A percentile compares a stretch with the other conserved stretches of the same genome.
These are phyloP conservation scores for Metschnikowia cubensis DNA, from an alignment of 805 yeast genomes.

Conservation along the genomic window DNA sequence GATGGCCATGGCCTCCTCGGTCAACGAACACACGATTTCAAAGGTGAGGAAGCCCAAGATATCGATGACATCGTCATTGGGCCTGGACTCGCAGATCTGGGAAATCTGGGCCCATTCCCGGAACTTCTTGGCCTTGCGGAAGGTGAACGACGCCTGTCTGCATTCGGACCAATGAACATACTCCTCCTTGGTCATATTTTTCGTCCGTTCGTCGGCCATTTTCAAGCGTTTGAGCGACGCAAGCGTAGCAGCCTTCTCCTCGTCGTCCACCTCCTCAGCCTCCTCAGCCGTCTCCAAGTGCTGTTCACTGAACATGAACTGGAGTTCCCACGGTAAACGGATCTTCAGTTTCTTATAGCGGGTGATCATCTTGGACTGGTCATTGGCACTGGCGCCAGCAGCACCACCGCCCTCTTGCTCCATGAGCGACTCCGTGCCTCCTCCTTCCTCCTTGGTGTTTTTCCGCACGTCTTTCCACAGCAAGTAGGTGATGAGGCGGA, in stretches of 20 bases:
- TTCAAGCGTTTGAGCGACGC: conserved; percentile 87
- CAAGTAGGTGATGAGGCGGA: conserved; percentile 81
- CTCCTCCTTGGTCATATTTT: conserved; percentile 91
- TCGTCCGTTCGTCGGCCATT: conserved; percentile 91
- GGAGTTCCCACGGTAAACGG: conserved; percentile 91
- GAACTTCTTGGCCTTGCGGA: conserved; percentile 88
- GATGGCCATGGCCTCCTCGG: conserved; percentile 84
- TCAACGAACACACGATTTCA: conserved; percentile 91
- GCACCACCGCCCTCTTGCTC: conserved; percentile 45
- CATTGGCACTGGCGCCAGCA: conserved; percentile 31
- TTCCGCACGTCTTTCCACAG: conserved; percentile 98
- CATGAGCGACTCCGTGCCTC: conserved; percentile 47
- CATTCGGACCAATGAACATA: conserved; percentile 99
- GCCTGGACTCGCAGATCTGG: conserved; percentile 79
- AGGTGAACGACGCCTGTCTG: conserved; percentile 94
- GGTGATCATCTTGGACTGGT: conserved; percentile 40
- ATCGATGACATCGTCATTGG: conserved; percentile 95
- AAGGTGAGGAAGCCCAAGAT: conserved; percentile 92
- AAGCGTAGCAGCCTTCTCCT: conserved; percentile 81
- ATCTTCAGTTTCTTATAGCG: conserved; percentile 71
- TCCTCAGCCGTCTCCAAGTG: conserved; percentile 69
- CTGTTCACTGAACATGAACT: conserved; percentile 89
- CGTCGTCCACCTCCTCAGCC: conserved; percentile 67
- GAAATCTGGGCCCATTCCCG: conserved; percentile 94
- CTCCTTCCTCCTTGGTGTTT: conserved; percentile 55